Percentiles rank a stretch among this genome's conserved stretches.
Conservation (phyloP, 495 filamentous ascomycete species). For the Neurospora cerealis region DNA sequence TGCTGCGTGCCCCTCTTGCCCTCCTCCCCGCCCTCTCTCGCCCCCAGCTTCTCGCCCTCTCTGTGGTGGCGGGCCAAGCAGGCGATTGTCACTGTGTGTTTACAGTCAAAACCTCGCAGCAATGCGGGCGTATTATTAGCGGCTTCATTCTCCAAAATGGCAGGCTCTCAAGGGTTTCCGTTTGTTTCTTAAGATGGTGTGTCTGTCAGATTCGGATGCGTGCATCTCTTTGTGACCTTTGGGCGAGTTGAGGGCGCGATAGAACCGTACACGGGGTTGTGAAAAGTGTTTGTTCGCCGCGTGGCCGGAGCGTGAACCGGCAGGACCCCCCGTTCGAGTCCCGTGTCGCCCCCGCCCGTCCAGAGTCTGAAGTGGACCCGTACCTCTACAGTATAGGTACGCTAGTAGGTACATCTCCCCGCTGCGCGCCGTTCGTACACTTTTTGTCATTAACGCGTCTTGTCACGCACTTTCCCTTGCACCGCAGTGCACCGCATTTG, state of each 20-base stretch:
- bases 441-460: background rate
- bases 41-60: background rate
- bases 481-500: background rate
- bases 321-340: background rate
- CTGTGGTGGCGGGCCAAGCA: background rate
- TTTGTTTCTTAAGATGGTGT: background rate
- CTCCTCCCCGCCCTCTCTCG: background rate
- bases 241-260: background rate
- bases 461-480: background rate
- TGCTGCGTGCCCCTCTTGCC: background rate
- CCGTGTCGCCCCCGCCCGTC: background rate
- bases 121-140: background rate
- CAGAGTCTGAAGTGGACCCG: background rate
- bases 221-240: background rate
- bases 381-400: background rate
- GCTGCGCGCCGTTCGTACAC: background rate
- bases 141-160: background rate
- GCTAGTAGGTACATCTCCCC: background rate
- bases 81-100: background rate
- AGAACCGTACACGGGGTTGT: background rate
- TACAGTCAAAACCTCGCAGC: background rate
- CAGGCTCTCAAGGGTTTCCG: background rate
- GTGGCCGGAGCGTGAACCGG: background rate
- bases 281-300: background rate
- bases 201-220: background rate